A percentile compares a stretch with the other conserved stretches of the same genome.
Conservation (phyloP, 2,329 filamentous ascomycete genomes). For the Hymenoscyphus fructigenus region DNA sequence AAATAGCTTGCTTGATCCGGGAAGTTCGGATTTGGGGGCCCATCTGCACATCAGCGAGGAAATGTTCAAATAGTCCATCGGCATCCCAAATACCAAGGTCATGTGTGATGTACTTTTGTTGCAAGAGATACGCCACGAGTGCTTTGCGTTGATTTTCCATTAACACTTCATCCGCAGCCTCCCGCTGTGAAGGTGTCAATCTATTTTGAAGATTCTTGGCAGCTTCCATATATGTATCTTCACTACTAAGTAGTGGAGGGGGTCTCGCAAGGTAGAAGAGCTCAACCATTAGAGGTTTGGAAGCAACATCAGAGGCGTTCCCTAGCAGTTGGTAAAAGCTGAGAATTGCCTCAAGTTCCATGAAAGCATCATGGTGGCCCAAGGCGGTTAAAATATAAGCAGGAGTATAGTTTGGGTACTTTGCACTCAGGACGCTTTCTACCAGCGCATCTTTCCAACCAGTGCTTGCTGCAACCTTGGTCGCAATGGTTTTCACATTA, state of each 20-base stretch:
- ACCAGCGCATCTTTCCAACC: background rate
- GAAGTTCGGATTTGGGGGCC: constrained; percentile 31
- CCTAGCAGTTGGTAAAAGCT: background rate
- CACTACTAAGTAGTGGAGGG: background rate
- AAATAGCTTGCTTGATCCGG: constrained; percentile 38
- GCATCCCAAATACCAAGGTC: constrained; percentile 20
- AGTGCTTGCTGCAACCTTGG: background rate
- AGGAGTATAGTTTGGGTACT: background rate
- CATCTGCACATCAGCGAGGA: constrained; percentile 39
- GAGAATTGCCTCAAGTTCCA: background rate
- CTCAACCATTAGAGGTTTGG: background rate
- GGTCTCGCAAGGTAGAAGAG: background rate
- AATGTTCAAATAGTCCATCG: constrained; percentile 34
- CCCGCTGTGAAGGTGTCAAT: constrained; percentile 14
- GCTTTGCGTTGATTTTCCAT: constrained; percentile 12
- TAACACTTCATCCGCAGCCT: constrained; percentile 11
- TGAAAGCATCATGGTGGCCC: background rate
- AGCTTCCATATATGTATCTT: background rate
- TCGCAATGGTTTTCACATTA: background rate
- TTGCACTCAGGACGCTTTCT: background rate
- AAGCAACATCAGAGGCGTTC: background rate
- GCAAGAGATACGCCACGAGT: constrained; percentile 26
- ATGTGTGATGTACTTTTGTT: constrained; percentile 8
- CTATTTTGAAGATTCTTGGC: background rate
- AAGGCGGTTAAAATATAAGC: background rate